Percentiles rank a stretch among this genome's conserved stretches.
phyloP scores from a whole-genome alignment of 768 basidiomycete genomes.

The Trametes punicea region DNA sequence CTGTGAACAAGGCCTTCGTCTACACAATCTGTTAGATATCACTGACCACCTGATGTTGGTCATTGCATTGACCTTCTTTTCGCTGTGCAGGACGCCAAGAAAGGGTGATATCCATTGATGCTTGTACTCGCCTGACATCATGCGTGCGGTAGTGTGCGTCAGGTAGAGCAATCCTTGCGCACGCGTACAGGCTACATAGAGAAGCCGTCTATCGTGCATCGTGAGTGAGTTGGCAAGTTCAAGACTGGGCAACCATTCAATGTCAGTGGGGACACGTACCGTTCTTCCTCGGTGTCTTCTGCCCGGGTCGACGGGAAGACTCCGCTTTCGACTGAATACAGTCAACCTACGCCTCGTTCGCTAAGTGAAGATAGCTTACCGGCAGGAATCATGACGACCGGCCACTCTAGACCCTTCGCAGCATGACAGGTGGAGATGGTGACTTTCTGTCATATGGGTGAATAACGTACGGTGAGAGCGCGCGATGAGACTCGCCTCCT shows the following conservation, averaged over 20 bases:
- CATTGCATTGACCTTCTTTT: conserved; percentile 41
- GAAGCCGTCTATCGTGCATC: conserved; percentile 54
- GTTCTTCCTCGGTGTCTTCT: conserved; percentile 78
- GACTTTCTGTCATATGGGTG: conserved; percentile 54
- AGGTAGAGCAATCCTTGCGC: conserved; percentile 72
- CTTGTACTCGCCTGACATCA: conserved; percentile 53
- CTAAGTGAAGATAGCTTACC: conserved; percentile 35
- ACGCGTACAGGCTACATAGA: conserved; percentile 88
- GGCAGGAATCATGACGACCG: conserved; percentile 78
- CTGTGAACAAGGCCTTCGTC: conserved; percentile 40
- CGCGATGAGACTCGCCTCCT: conserved; percentile 38
- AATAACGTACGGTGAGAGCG: not conserved
- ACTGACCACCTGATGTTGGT: not conserved
- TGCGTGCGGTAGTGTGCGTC: conserved; percentile 45
- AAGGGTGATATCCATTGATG: conserved; percentile 56
- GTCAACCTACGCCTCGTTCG: not conserved
- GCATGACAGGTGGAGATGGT: conserved; percentile 85
- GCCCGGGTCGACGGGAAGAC: conserved; percentile 74
- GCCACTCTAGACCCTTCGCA: conserved; percentile 92
- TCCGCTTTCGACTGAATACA: conserved; percentile 56
- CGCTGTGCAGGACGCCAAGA: conserved; percentile 41
- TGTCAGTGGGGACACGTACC: conserved; percentile 39
- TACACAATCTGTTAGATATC: not conserved
- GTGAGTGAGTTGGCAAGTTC: too few species aligned
- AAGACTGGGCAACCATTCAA: too few species aligned